A percentile compares a stretch with the other conserved stretches of the same genome.
These are phyloP conservation scores for Starmera caribaea DNA, from an alignment of 805 yeast genomes.

Conservation along the genomic window DNA sequence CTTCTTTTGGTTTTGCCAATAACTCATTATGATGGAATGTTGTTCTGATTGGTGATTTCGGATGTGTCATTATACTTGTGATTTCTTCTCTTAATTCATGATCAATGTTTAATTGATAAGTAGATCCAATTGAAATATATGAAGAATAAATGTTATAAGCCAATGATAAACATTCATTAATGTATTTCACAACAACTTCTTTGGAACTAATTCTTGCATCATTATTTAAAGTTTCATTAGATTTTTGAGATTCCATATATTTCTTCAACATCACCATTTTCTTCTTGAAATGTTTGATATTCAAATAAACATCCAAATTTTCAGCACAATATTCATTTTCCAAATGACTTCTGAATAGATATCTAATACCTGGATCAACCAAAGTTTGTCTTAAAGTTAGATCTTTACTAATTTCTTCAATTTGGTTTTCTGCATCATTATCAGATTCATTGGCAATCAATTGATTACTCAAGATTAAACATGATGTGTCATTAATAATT, in stretches of 20 bases:
- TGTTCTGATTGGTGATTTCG: slow-evolving; percentile 23
- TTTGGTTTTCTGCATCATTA: slow-evolving; percentile 10
- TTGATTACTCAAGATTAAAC: slow-evolving; percentile 12
- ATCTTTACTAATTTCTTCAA: slow-evolving; percentile 1
- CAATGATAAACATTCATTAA: slow-evolving; percentile 47
- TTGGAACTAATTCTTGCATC: slow-evolving; percentile 7
- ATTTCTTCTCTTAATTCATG: slow-evolving; percentile 37
- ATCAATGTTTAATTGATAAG: slow-evolving; percentile 63
- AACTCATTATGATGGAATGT: slow-evolving; percentile 4
- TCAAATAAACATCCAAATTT: slow-evolving; percentile 63
- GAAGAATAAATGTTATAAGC: slow-evolving; percentile 59
- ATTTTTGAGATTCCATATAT: slow-evolving; percentile 21
- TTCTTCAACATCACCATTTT: slow-evolving; percentile 34
- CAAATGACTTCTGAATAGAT: slow-evolving; percentile 57
- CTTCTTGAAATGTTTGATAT: slow-evolving; percentile 42
- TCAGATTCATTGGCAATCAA: not conserved
- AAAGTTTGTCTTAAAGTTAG: slow-evolving; percentile 32
- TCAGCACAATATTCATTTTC: slow-evolving; percentile 61
- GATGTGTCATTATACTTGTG: slow-evolving; percentile 27
- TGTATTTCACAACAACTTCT: slow-evolving; percentile 28
- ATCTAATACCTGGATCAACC: slow-evolving; percentile 67
- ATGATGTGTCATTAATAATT: slow-evolving; percentile 5
- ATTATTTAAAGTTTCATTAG: slow-evolving; percentile 4
- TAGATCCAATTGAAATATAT: slow-evolving; percentile 56
- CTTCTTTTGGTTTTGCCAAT: not conserved